phyloP scores from a whole-genome alignment of 495 filamentous ascomycete species.

The Podospora pseudopauciseta region DNA sequence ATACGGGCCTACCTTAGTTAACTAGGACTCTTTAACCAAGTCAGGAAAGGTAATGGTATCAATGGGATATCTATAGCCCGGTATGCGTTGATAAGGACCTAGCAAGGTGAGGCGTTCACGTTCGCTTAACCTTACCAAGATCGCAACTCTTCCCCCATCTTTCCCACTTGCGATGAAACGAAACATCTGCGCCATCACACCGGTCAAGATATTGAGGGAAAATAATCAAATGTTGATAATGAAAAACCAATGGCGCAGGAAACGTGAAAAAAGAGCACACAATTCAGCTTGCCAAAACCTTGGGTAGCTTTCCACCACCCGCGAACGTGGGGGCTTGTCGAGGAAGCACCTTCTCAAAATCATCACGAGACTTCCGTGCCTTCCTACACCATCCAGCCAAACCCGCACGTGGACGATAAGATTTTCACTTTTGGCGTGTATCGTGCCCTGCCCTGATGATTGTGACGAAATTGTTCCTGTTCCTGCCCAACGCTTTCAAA shows the following conservation, averaged over 20 bases:
- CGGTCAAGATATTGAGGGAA: background rate
- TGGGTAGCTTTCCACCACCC: background rate
- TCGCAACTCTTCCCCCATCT: background rate
- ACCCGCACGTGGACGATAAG: background rate
- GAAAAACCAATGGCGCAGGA: background rate
- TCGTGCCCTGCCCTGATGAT: background rate
- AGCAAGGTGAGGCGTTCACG: background rate
- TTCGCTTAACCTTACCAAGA: background rate
- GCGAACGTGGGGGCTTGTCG: background rate
- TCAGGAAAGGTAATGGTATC: background rate
- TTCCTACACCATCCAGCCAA: background rate
- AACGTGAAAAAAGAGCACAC: background rate
- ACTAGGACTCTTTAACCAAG: slow-evolving; percentile 4
- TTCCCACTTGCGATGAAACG: background rate
- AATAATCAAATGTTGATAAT: background rate
- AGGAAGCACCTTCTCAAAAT: background rate
- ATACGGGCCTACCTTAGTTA: background rate
- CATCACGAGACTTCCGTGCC: background rate
- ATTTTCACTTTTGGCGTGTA: background rate
- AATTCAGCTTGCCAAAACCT: background rate
- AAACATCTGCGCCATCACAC: background rate
- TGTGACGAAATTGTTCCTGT: background rate
- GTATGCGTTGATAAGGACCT: background rate
- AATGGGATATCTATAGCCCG: background rate
- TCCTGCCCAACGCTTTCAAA: background rate